Conservation (phyloP, 2,329 filamentous ascomycete genomes). For the Colletotrichum horii region DNA sequence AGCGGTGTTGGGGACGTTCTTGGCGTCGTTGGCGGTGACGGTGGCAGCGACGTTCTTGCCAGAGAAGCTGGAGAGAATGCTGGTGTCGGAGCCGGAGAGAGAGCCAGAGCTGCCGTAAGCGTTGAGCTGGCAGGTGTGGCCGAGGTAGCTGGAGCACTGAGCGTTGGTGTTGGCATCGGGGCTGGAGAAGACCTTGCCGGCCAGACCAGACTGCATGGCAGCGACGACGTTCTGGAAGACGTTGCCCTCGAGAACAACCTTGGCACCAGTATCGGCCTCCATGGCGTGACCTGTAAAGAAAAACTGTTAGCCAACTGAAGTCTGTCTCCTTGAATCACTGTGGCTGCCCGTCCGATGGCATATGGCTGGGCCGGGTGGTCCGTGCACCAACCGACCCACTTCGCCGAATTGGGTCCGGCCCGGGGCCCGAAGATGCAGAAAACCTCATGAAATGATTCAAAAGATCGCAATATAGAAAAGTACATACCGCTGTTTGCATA, state of each 20-base stretch:
- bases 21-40: constrained; percentile 34
- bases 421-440: neutral
- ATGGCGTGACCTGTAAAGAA: constrained; percentile 62
- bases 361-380: neutral
- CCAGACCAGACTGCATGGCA: constrained; percentile 38
- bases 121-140: constrained; percentile 57
- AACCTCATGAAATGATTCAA: neutral
- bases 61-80: constrained; percentile 50
- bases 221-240: constrained; percentile 59
- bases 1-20: constrained; percentile 43
- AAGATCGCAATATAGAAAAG: neutral
- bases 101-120: constrained; percentile 45
- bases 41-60: constrained; percentile 46
- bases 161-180: constrained; percentile 37
- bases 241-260: constrained; percentile 59
- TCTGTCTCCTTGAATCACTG: neutral
- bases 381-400: neutral
- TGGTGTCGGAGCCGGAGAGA: constrained; percentile 46
- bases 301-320: constrained; percentile 37
- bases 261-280: constrained; percentile 49
- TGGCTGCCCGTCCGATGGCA: neutral
- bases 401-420: neutral
- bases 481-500: neutral
- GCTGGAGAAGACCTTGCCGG: constrained; percentile 38
- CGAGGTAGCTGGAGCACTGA: constrained; percentile 49